phyloP scores from a whole-genome alignment of 495 filamentous ascomycete genomes.

The Chaetomium fimeti region DNA sequence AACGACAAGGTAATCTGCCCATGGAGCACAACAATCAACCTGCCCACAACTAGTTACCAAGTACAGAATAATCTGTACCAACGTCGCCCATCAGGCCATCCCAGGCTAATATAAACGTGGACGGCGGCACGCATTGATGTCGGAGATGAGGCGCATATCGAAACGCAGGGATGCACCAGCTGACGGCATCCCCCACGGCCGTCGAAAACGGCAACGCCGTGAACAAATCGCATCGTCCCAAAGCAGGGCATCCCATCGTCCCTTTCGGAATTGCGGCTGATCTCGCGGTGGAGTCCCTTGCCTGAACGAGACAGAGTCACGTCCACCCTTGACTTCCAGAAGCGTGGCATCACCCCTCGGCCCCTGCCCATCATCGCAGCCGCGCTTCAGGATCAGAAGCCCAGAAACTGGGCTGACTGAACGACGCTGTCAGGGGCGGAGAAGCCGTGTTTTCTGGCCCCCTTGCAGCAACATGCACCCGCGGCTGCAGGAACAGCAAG shows the following conservation, averaged over 20 bases:
- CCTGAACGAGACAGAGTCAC: slow-evolving; percentile 5
- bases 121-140: slow-evolving; percentile 33
- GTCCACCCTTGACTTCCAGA: slow-evolving; percentile 4
- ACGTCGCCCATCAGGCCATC: background rate
- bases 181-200: slow-evolving; percentile 3
- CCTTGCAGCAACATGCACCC: slow-evolving; percentile 11
- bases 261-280: slow-evolving; percentile 21
- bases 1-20: slow-evolving; percentile 20
- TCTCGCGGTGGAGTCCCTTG: background rate
- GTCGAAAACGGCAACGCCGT: background rate
- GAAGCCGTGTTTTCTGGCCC: background rate
- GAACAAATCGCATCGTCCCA: background rate
- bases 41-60: too few relatives aligned
- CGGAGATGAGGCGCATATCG: slow-evolving; percentile 40
- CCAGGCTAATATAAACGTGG: background rate
- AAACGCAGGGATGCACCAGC: slow-evolving; percentile 26
- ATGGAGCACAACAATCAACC: slow-evolving; percentile 15
- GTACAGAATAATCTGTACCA: too few relatives aligned
- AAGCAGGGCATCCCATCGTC: slow-evolving; percentile 14
- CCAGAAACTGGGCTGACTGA: slow-evolving; percentile 14
- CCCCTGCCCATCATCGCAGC: background rate
- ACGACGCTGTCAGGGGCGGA: background rate
- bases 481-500: slow-evolving; percentile 4
- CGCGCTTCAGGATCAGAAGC: background rate
- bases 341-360: background rate